phyloP scores from a whole-genome alignment of 306 rosid species.

The Gastrolobium bilobum region DNA sequence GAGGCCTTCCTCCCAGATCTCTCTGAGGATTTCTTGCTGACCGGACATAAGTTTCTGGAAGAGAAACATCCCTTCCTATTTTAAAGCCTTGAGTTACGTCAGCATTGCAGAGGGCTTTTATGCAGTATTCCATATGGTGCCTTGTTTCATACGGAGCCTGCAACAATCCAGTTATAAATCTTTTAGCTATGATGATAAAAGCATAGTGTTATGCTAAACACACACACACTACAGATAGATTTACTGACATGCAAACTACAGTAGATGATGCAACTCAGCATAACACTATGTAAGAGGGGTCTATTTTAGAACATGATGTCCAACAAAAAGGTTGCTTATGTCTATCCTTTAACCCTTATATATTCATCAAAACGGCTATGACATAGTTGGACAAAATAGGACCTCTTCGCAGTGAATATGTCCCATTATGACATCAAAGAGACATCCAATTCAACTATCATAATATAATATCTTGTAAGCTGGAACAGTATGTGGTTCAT shows the following conservation, averaged over 20 bases:
- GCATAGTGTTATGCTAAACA: not conserved
- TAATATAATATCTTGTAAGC: conserved; percentile 17
- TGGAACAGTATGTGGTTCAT: conserved; percentile 30
- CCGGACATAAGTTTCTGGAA: conserved; percentile 87
- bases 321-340: conserved; percentile 29
- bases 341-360: not conserved
- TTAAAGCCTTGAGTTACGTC: conserved; percentile 90
- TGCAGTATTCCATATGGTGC: conserved; percentile 97
- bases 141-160: conserved; percentile 97
- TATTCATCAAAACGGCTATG: conserved; percentile 17
- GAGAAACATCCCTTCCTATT: conserved; percentile 89
- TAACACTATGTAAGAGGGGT: conserved; percentile 4
- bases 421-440: conserved; percentile 28
- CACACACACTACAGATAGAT: not conserved
- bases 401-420: conserved; percentile 29
- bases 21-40: conserved; percentile 77
- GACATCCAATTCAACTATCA: conserved; percentile 29
- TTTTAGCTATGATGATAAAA: conserved; percentile 27
- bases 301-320: conserved; percentile 29
- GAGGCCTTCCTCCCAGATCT: conserved; percentile 86
- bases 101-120: conserved; percentile 93
- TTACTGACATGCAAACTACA: conserved; percentile 25
- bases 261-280: conserved; percentile 28
- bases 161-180: conserved; percentile 32
- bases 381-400: conserved; percentile 12